Conservation (phyloP, 768 basidiomycete species). For the Lactifluus pinguis region DNA sequence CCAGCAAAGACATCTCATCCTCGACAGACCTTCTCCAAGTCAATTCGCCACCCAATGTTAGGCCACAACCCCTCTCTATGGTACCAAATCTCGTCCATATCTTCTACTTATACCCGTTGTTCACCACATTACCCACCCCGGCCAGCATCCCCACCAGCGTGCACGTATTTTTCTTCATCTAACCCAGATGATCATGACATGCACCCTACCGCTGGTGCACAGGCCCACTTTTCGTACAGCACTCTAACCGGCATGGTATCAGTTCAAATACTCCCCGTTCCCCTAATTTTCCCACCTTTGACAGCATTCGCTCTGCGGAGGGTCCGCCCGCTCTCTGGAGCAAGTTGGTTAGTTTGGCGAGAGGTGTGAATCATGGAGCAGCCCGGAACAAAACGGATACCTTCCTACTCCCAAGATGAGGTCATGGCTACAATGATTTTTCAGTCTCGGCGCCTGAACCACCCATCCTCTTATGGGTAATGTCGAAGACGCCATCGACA, state of each 20-base stretch:
- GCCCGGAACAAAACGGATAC: slow-evolving; percentile 33
- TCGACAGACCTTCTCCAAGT: no score
- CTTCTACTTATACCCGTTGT: slow-evolving; percentile 8
- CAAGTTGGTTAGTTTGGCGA: slow-evolving; percentile 29
- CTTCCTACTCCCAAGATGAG: slow-evolving; percentile 23
- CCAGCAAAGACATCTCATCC: no score
- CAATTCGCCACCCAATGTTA: background rate
- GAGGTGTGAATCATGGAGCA: slow-evolving; percentile 30
- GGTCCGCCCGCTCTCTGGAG: slow-evolving; percentile 39
- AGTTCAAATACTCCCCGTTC: slow-evolving; percentile 26
- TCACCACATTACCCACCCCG: slow-evolving; percentile 18
- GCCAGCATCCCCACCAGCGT: slow-evolving; percentile 63
- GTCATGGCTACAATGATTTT: slow-evolving; percentile 92
- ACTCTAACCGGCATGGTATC: slow-evolving; percentile 60
- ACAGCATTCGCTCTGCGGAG: slow-evolving; percentile 23
- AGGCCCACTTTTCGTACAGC: slow-evolving; percentile 71
- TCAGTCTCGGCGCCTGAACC: slow-evolving; percentile 77
- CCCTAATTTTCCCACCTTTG: slow-evolving; percentile 33
- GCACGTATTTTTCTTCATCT: slow-evolving; percentile 64
- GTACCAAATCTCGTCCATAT: background rate
- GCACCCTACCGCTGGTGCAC: slow-evolving; percentile 54
- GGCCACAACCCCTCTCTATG: background rate
- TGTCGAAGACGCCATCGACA: slow-evolving; percentile 88
- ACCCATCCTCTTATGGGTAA: slow-evolving; percentile 84
- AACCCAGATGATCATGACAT: slow-evolving; percentile 34